A percentile compares a stretch with the other conserved stretches of the same genome.
Conservation (phyloP, 768 basidiomycete species). For the Daedaleopsis nitida region DNA sequence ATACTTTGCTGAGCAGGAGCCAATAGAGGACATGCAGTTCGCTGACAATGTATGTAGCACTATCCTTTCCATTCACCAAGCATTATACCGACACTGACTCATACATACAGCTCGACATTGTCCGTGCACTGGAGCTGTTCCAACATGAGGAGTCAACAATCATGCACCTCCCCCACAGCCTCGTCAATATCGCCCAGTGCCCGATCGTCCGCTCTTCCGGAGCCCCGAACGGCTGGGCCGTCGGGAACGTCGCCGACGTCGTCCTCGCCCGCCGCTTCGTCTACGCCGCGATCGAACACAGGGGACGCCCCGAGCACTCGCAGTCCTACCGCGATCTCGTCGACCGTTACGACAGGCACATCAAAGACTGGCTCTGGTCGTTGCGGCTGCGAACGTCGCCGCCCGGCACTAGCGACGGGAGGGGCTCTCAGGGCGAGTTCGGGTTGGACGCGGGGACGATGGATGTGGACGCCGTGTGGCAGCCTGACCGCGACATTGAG, state of each 20-base stretch:
- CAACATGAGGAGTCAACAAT: conserved; percentile 3
- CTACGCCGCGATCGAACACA: conserved; percentile 20
- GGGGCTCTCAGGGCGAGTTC: neutral
- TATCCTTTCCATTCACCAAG: no score
- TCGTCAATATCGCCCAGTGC: conserved; percentile 19
- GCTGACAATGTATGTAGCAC: neutral
- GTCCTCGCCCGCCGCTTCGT: conserved; percentile 22
- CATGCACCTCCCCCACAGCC: conserved; percentile 19
- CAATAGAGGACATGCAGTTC: neutral
- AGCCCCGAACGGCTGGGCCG: conserved; percentile 10
- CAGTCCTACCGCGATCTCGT: neutral
- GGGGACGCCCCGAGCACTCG: neutral
- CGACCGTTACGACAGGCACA: neutral
- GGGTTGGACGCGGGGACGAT: no score
- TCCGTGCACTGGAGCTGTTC: conserved; percentile 6
- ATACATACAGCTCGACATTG: conserved; percentile 4
- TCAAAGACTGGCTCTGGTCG: neutral
- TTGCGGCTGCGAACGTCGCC: neutral
- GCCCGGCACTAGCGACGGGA: neutral
- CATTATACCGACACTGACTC: no score
- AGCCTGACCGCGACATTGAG: neutral
- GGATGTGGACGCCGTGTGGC: neutral
- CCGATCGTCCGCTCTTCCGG: conserved; percentile 21
- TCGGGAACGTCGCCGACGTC: conserved; percentile 25
- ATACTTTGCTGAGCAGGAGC: conserved; percentile 14